Percentiles rank a stretch among this genome's conserved stretches.
phyloP scores from a whole-genome alignment of 1,139 yeast genomes.

The Taiozyma sp. region DNA sequence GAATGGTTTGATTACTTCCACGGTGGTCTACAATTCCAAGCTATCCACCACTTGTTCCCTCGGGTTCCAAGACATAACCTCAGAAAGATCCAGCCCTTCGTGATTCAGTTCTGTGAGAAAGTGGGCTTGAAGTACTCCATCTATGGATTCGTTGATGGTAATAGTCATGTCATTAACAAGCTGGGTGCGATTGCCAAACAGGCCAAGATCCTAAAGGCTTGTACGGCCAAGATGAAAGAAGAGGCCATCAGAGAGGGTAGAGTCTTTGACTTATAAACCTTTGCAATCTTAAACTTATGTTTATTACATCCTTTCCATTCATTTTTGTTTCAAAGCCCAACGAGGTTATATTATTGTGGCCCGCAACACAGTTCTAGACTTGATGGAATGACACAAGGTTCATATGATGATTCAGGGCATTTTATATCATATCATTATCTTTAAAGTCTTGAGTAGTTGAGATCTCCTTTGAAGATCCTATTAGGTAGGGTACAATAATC shows the following conservation, averaged over 20 bases:
- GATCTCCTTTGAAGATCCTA: too few species aligned
- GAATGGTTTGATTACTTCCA: slow-evolving; percentile 87
- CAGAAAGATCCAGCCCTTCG: slow-evolving; percentile 65
- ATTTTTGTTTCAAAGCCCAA: too few species aligned
- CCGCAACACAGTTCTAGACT: neutral
- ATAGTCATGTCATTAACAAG: slow-evolving; percentile 60
- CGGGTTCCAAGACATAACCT: slow-evolving; percentile 85
- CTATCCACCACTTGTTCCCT: slow-evolving; percentile 86
- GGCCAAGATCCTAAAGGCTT: slow-evolving; percentile 65
- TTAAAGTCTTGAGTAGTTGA: too few species aligned
- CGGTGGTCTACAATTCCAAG: slow-evolving; percentile 92
- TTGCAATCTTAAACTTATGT: neutral
- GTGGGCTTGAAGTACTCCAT: slow-evolving; percentile 81
- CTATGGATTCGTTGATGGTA: slow-evolving; percentile 80
- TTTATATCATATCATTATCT: too few species aligned
- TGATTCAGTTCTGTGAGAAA: slow-evolving; percentile 65
- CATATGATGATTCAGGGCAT: too few species aligned
- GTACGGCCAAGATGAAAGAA: slow-evolving; percentile 47
- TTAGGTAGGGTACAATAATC: too few species aligned
- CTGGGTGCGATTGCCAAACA: slow-evolving; percentile 76
- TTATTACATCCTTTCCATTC: neutral
- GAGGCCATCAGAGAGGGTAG: slow-evolving; percentile 26
- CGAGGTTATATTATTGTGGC: neutral
- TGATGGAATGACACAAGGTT: too few species aligned
- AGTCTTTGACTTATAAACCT: slow-evolving; percentile 3